These are phyloP conservation scores for Dothiorella sarmentorum DNA, from an alignment of 2,329 filamentous ascomycete genomes.

Conservation along the genomic window DNA sequence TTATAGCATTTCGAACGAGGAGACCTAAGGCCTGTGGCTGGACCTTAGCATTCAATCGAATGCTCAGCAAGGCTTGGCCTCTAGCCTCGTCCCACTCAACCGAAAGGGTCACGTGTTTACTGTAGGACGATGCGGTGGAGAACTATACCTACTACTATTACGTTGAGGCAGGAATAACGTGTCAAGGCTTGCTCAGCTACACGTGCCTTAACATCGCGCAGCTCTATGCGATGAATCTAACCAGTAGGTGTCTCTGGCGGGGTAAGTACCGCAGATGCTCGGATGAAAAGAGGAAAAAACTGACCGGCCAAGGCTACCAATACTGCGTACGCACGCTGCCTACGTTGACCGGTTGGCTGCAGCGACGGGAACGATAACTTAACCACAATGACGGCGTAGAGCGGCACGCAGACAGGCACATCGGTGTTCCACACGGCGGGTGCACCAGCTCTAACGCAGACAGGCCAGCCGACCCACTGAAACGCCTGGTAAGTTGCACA, in stretches of 20 bases:
- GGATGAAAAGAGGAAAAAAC: not conserved
- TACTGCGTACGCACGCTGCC: not conserved
- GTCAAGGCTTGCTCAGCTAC: not conserved
- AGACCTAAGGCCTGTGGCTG: too few relatives aligned
- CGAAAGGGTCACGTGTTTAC: too few relatives aligned
- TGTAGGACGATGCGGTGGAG: not conserved
- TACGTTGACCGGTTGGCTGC: not conserved
- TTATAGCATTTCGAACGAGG: too few relatives aligned
- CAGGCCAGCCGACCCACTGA: not conserved
- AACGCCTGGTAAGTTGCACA: slow-evolving; percentile 16
- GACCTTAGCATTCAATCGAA: too few relatives aligned
- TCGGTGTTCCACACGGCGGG: not conserved
- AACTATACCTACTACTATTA: not conserved
- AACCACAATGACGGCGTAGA: too few relatives aligned
- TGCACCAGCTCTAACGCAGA: not conserved
- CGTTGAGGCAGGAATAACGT: not conserved
- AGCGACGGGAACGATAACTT: too few relatives aligned
- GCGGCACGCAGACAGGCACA: not conserved
- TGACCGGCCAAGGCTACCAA: not conserved
- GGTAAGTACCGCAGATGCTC: not conserved
- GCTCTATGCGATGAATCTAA: slow-evolving; percentile 2
- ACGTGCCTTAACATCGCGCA: slow-evolving; percentile 3
- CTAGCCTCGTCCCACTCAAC: too few relatives aligned
- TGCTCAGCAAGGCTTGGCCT: too few relatives aligned
- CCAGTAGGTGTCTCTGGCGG: not conserved